Conservation (phyloP, 441 rosid species). For the Eutrema salsugineum region DNA sequence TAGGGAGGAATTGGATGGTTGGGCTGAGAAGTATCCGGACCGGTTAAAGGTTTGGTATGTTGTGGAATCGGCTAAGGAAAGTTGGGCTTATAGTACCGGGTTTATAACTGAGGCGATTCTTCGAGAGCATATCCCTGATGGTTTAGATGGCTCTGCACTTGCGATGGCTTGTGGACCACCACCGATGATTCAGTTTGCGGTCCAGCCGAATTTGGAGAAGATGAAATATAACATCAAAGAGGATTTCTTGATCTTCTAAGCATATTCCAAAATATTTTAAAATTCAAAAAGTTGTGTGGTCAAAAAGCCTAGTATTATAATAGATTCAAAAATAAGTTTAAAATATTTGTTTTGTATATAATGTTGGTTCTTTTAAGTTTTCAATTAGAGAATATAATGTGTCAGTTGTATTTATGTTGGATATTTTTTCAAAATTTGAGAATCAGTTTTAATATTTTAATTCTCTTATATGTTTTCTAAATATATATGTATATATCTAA, state of each 20-base stretch:
- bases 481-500: background rate
- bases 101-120: conserved; percentile 51
- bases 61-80: conserved; percentile 42
- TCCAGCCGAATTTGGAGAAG: conserved; percentile 79
- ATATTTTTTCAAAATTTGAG: background rate
- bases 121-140: conserved; percentile 56
- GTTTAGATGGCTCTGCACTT: conserved; percentile 41
- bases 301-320: background rate
- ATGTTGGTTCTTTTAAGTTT: background rate
- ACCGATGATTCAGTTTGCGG: conserved; percentile 74
- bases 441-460: background rate
- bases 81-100: conserved; percentile 68
- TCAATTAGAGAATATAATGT: background rate
- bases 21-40: conserved; percentile 46
- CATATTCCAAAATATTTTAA: background rate
- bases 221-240: conserved; percentile 59
- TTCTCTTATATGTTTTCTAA: background rate
- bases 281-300: background rate
- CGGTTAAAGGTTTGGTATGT: conserved; percentile 82
- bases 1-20: conserved; percentile 57
- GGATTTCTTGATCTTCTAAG: conserved; percentile 55
- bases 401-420: background rate
- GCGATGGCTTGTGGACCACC: conserved; percentile 86
- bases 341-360: conserved; percentile 19
- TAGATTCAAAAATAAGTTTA: conserved; percentile 9